Conservation (phyloP, 805 yeast genomes). For the Zygoascus flipseniorum region DNA sequence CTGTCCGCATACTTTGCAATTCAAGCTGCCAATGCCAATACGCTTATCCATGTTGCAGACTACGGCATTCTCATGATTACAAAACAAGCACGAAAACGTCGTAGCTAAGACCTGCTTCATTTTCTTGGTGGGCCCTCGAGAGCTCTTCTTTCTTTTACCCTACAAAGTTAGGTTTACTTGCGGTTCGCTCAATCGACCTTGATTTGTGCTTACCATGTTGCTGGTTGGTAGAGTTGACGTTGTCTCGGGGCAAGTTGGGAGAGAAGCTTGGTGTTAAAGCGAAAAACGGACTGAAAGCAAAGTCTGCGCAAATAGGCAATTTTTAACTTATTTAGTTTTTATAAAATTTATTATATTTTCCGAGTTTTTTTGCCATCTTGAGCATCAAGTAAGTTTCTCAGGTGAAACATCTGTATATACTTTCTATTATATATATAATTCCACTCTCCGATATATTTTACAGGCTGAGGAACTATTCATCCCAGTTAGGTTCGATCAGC, state of each 20-base stretch:
- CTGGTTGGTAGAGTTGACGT: not conserved
- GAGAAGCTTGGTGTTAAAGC: not conserved
- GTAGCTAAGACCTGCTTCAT: conserved; percentile 73
- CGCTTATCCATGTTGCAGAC: conserved; percentile 83
- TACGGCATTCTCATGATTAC: conserved; percentile 92
- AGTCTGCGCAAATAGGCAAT: too few relatives aligned
- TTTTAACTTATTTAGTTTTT: too few relatives aligned
- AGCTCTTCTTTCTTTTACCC: conserved; percentile 81
- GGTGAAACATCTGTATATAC: too few relatives aligned
- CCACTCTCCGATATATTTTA: too few relatives aligned
- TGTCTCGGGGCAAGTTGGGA: not conserved
- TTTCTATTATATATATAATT: too few relatives aligned
- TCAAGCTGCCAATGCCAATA: conserved; percentile 70
- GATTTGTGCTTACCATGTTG: conserved; percentile 5
- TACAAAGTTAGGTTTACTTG: conserved; percentile 7
- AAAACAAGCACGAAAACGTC: conserved; percentile 82
- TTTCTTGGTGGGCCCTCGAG: conserved; percentile 73
- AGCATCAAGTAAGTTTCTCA: too few relatives aligned
- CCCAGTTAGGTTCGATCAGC: too few relatives aligned
- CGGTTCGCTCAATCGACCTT: not conserved
- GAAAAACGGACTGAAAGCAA: not conserved
- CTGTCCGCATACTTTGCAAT: conserved; percentile 92
- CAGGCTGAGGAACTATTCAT: too few relatives aligned
- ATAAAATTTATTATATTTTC: too few relatives aligned
- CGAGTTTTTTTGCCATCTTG: too few relatives aligned